phyloP scores from a whole-genome alignment of 2,329 filamentous ascomycete genomes.

The Blastomyces parvus region DNA sequence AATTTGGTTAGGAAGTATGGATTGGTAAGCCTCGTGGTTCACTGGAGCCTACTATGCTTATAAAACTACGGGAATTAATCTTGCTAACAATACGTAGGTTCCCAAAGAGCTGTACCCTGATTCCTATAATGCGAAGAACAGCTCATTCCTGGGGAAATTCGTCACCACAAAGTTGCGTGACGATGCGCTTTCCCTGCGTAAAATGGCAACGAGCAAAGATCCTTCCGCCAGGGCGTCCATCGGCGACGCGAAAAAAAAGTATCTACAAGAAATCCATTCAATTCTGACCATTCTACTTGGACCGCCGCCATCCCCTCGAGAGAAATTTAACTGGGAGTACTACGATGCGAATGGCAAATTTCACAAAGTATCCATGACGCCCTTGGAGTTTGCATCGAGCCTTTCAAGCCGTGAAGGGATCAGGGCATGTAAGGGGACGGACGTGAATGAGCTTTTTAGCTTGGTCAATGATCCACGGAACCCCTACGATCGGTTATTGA shows the following conservation, averaged over 20 bases:
- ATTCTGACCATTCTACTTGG: slow-evolving; percentile 77
- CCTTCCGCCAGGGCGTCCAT: slow-evolving; percentile 34
- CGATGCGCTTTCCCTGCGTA: slow-evolving; percentile 63
- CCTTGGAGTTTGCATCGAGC: slow-evolving; percentile 61
- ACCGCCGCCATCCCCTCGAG: slow-evolving; percentile 59
- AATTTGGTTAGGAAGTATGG: slow-evolving; percentile 83
- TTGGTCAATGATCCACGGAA: slow-evolving; percentile 81
- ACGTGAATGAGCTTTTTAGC: slow-evolving; percentile 63
- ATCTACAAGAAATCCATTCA: slow-evolving; percentile 70
- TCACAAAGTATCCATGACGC: slow-evolving; percentile 54
- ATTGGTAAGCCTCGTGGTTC: slow-evolving; percentile 39
- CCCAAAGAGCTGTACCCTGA: slow-evolving; percentile 76
- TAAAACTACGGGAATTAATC: background rate
- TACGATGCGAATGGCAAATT: slow-evolving; percentile 58
- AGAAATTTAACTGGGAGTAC: slow-evolving; percentile 72
- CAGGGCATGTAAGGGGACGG: slow-evolving; percentile 48
- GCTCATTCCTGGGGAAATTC: slow-evolving; percentile 58
- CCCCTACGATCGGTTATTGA: slow-evolving; percentile 60
- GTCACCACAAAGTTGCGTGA: slow-evolving; percentile 82
- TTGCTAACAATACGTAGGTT: slow-evolving; percentile 31
- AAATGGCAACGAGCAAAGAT: slow-evolving; percentile 37
- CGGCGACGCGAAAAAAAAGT: slow-evolving; percentile 53
- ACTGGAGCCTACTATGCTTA: no score
- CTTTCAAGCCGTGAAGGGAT: slow-evolving; percentile 51
- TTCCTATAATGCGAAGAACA: slow-evolving; percentile 66